These are phyloP conservation scores for Globisporangium perplexum DNA, from an alignment of 352 stramenopile genomes.

Conservation along the genomic window DNA sequence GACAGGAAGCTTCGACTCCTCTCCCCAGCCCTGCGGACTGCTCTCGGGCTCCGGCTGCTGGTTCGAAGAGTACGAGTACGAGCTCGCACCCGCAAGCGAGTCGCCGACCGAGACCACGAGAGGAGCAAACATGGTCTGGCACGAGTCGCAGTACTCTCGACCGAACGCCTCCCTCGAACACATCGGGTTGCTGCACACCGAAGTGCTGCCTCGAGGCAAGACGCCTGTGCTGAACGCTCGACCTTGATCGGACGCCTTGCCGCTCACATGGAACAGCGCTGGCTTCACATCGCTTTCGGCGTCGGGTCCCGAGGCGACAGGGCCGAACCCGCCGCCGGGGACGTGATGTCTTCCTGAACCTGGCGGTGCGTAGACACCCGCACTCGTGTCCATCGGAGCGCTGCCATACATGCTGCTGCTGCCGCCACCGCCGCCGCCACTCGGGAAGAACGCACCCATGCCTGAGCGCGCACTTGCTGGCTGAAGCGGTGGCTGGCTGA, in stretches of 20 bases:
- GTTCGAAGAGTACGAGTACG: conserved; percentile 18
- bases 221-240: conserved; percentile 10
- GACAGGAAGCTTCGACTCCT: not conserved
- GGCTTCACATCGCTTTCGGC: conserved; percentile 25
- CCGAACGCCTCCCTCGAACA: conserved; percentile 49
- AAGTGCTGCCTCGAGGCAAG: not conserved
- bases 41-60: conserved; percentile 16
- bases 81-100: conserved; percentile 3
- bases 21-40: conserved; percentile 13
- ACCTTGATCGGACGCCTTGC: conserved; percentile 14
- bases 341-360: not conserved
- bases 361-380: conserved; percentile 1
- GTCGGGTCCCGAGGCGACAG: conserved; percentile 1
- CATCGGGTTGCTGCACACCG: conserved; percentile 47
- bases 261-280: conserved; percentile 15
- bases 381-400: not conserved
- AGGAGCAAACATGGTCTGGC: conserved; percentile 52
- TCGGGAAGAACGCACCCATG: conserved; percentile 7
- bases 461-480: conserved; percentile 1
- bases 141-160: conserved; percentile 52
- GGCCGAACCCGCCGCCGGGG: not conserved
- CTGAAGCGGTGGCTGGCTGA: conserved; percentile 2
- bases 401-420: not conserved
- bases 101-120: conserved; percentile 40
- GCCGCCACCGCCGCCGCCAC: not conserved